Conservation (phyloP, 805 yeast species). For the Saccharomycopsis sp. region DNA sequence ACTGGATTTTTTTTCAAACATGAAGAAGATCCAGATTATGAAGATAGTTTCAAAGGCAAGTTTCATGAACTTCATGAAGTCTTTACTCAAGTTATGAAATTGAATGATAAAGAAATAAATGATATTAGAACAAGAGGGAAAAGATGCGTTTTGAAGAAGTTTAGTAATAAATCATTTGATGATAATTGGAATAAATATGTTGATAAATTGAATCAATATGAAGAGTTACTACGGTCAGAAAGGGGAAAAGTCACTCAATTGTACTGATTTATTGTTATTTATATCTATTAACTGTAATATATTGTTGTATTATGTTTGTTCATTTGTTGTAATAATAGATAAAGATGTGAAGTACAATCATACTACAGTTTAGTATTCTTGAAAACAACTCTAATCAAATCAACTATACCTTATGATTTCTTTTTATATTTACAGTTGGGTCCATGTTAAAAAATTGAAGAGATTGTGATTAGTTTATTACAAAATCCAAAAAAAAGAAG, state of each 20-base stretch:
- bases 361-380: no score
- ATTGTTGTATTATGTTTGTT: no score
- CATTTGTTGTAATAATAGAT: no score
- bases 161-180: constrained; percentile 52
- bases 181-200: constrained; percentile 37
- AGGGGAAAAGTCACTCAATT: constrained; percentile 11
- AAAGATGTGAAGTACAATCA: no score
- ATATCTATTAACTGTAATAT: no score
- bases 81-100: constrained; percentile 33
- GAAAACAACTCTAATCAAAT: neutral
- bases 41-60: constrained; percentile 17
- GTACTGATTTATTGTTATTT: neutral
- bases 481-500: no score
- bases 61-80: constrained; percentile 41
- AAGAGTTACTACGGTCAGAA: constrained; percentile 4
- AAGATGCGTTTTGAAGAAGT: constrained; percentile 37
- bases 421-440: no score
- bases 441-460: no score
- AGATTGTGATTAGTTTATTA: no score
- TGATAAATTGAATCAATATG: constrained; percentile 7
- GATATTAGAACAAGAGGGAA: constrained; percentile 37
- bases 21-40: constrained; percentile 61
- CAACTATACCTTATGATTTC: no score
- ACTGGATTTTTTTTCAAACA: constrained; percentile 78
- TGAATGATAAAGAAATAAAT: constrained; percentile 28